Conservation (phyloP, 1,139 yeast species). For the Saccharomyces hybrid region DNA sequence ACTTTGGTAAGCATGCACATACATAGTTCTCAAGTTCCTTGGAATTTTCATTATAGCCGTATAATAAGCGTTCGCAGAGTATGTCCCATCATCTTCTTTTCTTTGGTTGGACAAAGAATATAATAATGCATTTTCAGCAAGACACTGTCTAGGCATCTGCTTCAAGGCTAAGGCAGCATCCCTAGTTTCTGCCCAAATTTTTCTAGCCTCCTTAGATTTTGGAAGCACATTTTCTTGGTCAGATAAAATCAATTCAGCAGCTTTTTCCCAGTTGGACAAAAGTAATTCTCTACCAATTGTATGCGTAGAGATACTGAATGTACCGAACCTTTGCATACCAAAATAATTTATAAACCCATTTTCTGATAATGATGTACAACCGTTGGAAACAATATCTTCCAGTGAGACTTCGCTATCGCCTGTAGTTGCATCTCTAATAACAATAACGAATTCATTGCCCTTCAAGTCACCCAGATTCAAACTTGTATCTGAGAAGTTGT, state of each 20-base stretch:
- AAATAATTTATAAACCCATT: conserved; percentile 86
- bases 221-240: conserved; percentile 83
- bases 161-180: conserved; percentile 60
- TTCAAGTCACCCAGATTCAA: conserved; percentile 71
- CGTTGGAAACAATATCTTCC: conserved; percentile 40
- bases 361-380: conserved; percentile 51
- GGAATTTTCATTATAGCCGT: conserved; percentile 88
- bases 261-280: conserved; percentile 69
- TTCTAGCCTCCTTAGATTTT: conserved; percentile 73
- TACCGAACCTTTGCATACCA: conserved; percentile 97
- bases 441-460: conserved; percentile 84
- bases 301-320: conserved; percentile 88
- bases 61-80: conserved; percentile 48
- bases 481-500: conserved; percentile 54
- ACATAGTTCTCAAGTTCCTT: conserved; percentile 85
- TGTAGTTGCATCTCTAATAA: conserved; percentile 60
- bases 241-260: conserved; percentile 67
- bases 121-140: conserved; percentile 75
- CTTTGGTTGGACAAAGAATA: conserved; percentile 45
- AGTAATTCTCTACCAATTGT: conserved; percentile 67
- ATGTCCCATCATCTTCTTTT: conserved; percentile 42
- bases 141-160: conserved; percentile 77
- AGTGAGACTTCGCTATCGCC: conserved; percentile 22
- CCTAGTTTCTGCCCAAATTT: conserved; percentile 67
- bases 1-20: conserved; percentile 95